Evolutionary conservation across 164 flowering plant genomes (phyloP), one percentile per base, ranked within the genome.

Genomic region (Kalanchoe fedtschenkoi): DNA sequence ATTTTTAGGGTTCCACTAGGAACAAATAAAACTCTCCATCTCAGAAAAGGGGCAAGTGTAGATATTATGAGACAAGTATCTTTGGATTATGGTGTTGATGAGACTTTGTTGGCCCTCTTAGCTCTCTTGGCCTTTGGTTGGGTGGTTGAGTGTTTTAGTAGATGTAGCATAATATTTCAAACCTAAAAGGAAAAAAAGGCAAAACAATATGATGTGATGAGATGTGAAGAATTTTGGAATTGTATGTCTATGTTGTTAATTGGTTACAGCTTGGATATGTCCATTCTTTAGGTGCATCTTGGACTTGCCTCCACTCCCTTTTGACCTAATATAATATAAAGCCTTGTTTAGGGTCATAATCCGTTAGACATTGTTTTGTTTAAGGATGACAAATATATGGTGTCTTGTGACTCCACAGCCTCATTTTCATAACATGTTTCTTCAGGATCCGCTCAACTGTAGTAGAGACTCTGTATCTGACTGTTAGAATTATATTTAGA

Each of bases 151-250:
- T 51, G 56, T 51, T 51, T 30, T 51, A 26, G 32, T 26, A 51
- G 56, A 51, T 51, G 8, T 51, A 26, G 32, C 56, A 51, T 51
- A 51, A 24, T 51, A 51, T 51, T 51, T 26, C 32, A 51, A 51
- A 51, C 56, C 56, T 24, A 51, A 51, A 51, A 51, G 32, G 30
- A 51, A 51, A 51, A 51, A 26, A 51, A 51, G 56, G 56, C 56
- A n/a, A n/a, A n/a, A 51, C 32, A 51, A 24, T 51, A 10, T 51
- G 56, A 51, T 51, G 56, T n/a, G n/a, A n/a, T n/a, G n/a, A n/a
- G n/a, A n/a, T n/a, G 26, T 51, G 56, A 51, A 51, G 17, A n/a
- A n/a, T 0, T 51, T 51, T 51, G 56, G 56, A 51, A 51, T 51
- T 30, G 17, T 26, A 24, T 51, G 56, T 30, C 5, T 26, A 24